Percentiles rank a stretch among this genome's conserved stretches.
Conservation (phyloP, 441 rosid genomes). For the Euphorbia schlechtendalii region DNA sequence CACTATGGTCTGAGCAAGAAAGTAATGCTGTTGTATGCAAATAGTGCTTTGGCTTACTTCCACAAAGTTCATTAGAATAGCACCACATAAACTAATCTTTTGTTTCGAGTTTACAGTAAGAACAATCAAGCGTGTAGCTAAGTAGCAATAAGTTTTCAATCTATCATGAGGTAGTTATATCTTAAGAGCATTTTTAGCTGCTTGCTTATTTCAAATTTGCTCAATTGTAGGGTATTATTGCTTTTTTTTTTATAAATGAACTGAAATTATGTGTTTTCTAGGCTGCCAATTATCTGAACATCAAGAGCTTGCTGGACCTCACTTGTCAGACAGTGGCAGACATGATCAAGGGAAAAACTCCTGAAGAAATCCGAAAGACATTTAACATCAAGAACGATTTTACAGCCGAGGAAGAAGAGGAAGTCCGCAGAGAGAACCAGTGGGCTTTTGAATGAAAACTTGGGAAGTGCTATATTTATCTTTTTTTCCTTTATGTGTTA, state of each 20-base stretch:
- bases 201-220: too few species aligned
- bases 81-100: not conserved
- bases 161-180: too few species aligned
- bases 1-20: not conserved
- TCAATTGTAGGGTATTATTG: too few species aligned
- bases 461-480: too few species aligned
- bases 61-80: not conserved
- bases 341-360: slow-evolving; percentile 41
- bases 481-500: too few species aligned
- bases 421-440: slow-evolving; percentile 45
- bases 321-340: slow-evolving; percentile 44
- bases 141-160: too few species aligned
- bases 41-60: not conserved
- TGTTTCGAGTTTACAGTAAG: not conserved
- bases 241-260: too few species aligned
- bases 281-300: slow-evolving; percentile 45
- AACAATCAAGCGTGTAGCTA: not conserved
- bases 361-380: slow-evolving; percentile 34
- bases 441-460: slow-evolving; percentile 26
- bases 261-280: too few species aligned
- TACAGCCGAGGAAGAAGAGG: slow-evolving; percentile 36
- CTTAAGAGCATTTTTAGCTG: too few species aligned
- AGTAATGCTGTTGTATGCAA: not conserved
- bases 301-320: slow-evolving; percentile 39
- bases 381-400: slow-evolving; percentile 42